phyloP scores from a whole-genome alignment of 2,329 filamentous ascomycete genomes.

The Verticillium albo-atrum region DNA sequence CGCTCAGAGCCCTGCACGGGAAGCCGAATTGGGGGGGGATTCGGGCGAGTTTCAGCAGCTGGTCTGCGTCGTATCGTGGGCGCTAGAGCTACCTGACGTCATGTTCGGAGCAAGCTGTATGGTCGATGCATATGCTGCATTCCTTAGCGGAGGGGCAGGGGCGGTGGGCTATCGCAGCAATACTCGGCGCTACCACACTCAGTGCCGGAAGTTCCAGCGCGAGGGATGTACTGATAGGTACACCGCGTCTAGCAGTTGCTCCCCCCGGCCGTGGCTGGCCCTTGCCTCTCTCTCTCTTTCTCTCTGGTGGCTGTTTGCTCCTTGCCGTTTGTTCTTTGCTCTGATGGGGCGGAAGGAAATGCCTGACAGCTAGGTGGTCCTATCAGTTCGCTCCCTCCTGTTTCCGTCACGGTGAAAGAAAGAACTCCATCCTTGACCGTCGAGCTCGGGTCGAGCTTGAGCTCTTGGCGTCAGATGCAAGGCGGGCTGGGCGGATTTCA shows the following conservation, averaged over 20 bases:
- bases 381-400: too few species aligned
- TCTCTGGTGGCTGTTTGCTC: too few species aligned
- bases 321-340: too few species aligned
- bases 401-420: background rate
- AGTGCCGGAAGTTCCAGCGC: background rate
- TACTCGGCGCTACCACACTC: background rate
- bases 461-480: background rate
- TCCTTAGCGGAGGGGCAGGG: background rate
- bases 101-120: slow-evolving; percentile 12
- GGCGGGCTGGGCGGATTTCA: background rate
- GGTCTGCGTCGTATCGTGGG: background rate
- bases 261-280: too few species aligned
- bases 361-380: background rate
- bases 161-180: background rate
- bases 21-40: background rate
- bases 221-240: background rate
- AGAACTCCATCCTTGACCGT: background rate
- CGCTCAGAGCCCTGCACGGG: background rate
- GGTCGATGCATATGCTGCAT: background rate
- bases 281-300: too few species aligned
- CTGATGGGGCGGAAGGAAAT: too few species aligned
- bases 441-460: background rate
- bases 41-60: background rate
- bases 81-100: slow-evolving; percentile 13
- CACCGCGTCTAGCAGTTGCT: too few species aligned